A percentile compares a stretch with the other conserved stretches of the same genome.
Conservation (phyloP, 768 basidiomycete species). For the Lentinula edodes region DNA sequence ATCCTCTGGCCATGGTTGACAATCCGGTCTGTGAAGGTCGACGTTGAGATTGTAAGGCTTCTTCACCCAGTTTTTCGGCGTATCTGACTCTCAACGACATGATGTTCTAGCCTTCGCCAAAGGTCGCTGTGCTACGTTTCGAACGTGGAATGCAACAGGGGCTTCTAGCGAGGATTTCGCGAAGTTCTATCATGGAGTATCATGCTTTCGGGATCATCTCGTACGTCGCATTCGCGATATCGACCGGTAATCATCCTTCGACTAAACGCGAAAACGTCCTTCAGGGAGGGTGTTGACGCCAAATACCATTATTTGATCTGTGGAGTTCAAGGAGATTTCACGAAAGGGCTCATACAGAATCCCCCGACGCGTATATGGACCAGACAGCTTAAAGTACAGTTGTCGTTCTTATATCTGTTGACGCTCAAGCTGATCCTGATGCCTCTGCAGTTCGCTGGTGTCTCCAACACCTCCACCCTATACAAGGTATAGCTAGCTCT, state of each 20-base stretch:
- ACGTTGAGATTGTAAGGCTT: slow-evolving; percentile 63
- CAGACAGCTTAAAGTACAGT: slow-evolving; percentile 67
- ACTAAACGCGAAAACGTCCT: neutral
- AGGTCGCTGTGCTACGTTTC: slow-evolving; percentile 75
- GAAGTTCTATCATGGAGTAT: slow-evolving; percentile 73
- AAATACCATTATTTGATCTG: slow-evolving; percentile 81
- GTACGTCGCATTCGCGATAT: slow-evolving; percentile 31
- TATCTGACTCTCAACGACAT: neutral
- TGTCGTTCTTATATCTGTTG: neutral
- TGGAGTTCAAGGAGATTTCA: slow-evolving; percentile 84
- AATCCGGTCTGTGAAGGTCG: slow-evolving; percentile 69
- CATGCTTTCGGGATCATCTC: slow-evolving; percentile 84
- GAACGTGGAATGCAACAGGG: slow-evolving; percentile 87
- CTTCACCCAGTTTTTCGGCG: neutral
- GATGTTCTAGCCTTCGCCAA: slow-evolving; percentile 61
- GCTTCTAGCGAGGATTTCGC: slow-evolving; percentile 71
- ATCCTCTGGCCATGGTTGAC: slow-evolving; percentile 74
- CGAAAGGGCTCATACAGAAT: slow-evolving; percentile 62
- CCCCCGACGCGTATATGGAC: slow-evolving; percentile 76
- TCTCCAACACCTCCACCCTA: slow-evolving; percentile 71
- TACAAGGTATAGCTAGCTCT: slow-evolving; percentile 36
- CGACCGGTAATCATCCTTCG: neutral
- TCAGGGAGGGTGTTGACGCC: slow-evolving; percentile 65
- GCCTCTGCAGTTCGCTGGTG: slow-evolving; percentile 60
- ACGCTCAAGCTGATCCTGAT: neutral